Base-by-base conservation (phyloP, 805 yeast genomes). In the Myxozyma udenii region DNA sequence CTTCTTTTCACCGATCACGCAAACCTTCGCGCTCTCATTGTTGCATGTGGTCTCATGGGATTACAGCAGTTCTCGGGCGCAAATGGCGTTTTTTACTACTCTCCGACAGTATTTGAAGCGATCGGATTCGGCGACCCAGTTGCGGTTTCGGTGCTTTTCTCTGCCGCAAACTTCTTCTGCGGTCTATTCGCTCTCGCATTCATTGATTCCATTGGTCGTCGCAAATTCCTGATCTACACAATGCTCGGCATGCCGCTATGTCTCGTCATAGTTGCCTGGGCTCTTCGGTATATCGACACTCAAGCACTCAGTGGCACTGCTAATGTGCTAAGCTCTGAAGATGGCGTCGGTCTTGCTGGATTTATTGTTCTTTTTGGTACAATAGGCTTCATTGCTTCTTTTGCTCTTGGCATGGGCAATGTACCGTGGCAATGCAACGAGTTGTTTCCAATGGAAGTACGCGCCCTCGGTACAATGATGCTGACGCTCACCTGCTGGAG, bases 381-480 rank as follows among this genome's bases (percentile, higher is more conserved):
- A 86, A 87, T 91, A 55, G 68, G 81, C 33, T 93, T 75, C 66
- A 96, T 90, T 40, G 96, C 95, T 2, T 81, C 84, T 48, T 91
- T 90, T 66, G 96, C 97, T 44, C 74, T 87, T 60, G 98, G 98
- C 61, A 87, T 90, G 61, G 98, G 98, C 71, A 90, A 91, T 68
- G 93, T 88, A 49, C 97, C 98, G 51, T 91, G 98, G 98, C 96
- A 90, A 66, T 97, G 93, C 66, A 85, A 91, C 51, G 98, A 91
- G 71, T 73, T 91, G 65, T 89, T 93, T 73, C 95, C 97, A 30
- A 95, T 90, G 75, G 79, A 82, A 57, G 96, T 91, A 28, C 81
- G 98, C 67, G 95, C 96, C 53, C 76, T 88, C 43, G 98, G 98
- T 55, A 83, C 89, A 7, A 86, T 95, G 54, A 83, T 80, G 64